Evolutionary conservation across 345 rosid genomes (phyloP).

Genomic region (Moricandia arvensis): DNA sequence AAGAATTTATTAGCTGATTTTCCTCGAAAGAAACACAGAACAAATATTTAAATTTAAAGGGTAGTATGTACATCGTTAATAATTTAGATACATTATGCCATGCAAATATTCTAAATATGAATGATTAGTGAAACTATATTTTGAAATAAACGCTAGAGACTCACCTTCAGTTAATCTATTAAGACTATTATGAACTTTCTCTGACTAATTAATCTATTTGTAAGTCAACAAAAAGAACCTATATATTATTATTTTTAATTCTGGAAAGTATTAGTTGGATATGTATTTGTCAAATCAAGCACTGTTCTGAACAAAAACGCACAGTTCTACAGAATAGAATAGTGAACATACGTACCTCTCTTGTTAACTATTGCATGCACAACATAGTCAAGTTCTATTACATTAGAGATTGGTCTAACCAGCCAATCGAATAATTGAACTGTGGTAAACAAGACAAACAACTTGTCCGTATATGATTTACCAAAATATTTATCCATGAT

Average conservation of each 20-base stretch:
- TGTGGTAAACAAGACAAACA: neutral
- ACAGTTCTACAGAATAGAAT: neutral
- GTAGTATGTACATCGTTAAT: neutral
- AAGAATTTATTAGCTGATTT: neutral
- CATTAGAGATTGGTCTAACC: neutral
- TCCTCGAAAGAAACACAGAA: neutral
- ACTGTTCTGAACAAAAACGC: neutral
- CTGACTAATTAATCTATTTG: neutral
- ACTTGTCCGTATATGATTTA: neutral
- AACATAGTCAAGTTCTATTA: neutral
- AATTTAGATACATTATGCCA: neutral
- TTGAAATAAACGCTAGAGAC: neutral
- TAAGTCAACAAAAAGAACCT: neutral
- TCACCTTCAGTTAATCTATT: neutral
- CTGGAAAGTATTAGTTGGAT: neutral
- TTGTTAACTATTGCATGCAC: conserved; percentile 12
- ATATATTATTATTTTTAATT: neutral
- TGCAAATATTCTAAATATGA: neutral
- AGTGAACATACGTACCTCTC: neutral
- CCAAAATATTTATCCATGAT: neutral
- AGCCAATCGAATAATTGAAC: neutral
- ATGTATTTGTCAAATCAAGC: conserved; percentile 6
- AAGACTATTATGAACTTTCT: neutral
- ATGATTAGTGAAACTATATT: neutral
- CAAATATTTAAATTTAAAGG: neutral